Evolutionary conservation across 495 filamentous ascomycete species (phyloP).

Genomic region (Pseudotulostoma volvatum): DNA sequence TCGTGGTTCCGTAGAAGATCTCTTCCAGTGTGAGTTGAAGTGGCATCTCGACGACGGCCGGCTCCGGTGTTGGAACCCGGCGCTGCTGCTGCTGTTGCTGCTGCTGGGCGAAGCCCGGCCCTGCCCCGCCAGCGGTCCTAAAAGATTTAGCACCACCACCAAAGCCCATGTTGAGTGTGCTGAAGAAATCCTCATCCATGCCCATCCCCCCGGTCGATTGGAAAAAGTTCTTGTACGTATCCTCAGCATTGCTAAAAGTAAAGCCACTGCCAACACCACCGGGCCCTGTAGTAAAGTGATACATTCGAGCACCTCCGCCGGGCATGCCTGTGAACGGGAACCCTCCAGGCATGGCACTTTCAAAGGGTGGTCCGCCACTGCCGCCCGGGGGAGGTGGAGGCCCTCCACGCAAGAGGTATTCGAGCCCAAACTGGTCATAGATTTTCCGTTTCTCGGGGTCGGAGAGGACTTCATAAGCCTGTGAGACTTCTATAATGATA

Average conservation of each 20-base stretch:
- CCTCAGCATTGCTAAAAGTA: constrained; percentile 64
- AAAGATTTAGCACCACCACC: constrained; percentile 23
- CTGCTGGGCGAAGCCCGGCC: constrained; percentile 28
- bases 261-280: constrained; percentile 43
- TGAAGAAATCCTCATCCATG: constrained; percentile 38
- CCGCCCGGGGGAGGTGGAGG: constrained; percentile 45
- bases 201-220: constrained; percentile 32
- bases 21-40: constrained; percentile 74
- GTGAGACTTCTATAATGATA: constrained; percentile 51
- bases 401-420: constrained; percentile 80
- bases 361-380: constrained; percentile 30
- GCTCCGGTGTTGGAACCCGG: constrained; percentile 56
- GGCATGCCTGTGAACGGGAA: constrained; percentile 39
- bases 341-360: constrained; percentile 40
- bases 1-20: constrained; percentile 63
- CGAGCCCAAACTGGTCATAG: constrained; percentile 89
- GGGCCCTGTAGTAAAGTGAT: constrained; percentile 54
- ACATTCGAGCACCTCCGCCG: constrained; percentile 37
- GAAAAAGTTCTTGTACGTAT: constrained; percentile 72
- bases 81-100: constrained; percentile 22
- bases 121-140: constrained; percentile 15
- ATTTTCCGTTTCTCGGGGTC: constrained; percentile 94
- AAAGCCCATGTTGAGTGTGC: constrained; percentile 18
- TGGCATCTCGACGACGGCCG: constrained; percentile 76
- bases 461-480: constrained; percentile 94